Evolutionary conservation across 495 filamentous ascomycete species (phyloP).

Genomic region (Clavariopsis aquatica): DNA sequence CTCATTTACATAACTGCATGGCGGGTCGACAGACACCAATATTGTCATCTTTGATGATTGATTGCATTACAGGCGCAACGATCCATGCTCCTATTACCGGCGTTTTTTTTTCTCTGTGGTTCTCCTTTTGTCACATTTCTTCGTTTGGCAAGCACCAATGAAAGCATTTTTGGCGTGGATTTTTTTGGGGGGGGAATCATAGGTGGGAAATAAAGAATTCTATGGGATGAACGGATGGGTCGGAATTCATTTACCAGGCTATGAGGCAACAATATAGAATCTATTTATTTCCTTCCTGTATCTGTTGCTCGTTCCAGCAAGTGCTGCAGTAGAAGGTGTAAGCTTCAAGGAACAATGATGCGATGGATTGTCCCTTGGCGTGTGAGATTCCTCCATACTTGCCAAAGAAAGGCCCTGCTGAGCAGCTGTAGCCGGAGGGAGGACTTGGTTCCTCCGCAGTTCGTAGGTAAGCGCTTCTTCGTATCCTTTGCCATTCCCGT

Average conservation of each 20-base stretch:
- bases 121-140: background rate
- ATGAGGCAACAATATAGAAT: conserved; percentile 9
- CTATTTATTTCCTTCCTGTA: too few relatives aligned
- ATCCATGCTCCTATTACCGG: background rate
- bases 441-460: background rate
- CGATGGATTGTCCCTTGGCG: too few relatives aligned
- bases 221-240: background rate
- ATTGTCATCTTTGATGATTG: background rate
- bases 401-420: background rate
- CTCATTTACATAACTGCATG: background rate
- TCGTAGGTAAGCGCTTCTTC: too few relatives aligned
- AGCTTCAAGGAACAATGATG: too few relatives aligned
- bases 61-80: background rate
- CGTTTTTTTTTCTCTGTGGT: background rate
- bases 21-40: background rate
- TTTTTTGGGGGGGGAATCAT: background rate
- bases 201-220: background rate
- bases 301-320: too few relatives aligned
- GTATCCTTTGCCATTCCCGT: too few relatives aligned
- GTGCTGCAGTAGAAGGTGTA: too few relatives aligned
- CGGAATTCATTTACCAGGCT: background rate
- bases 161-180: background rate
- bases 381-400: background rate
- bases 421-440: background rate
- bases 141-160: background rate